Percentiles rank a stretch among this genome's conserved stretches.
Conservation (phyloP, 208 protist genomes). For the Trypanosoma grayi region DNA sequence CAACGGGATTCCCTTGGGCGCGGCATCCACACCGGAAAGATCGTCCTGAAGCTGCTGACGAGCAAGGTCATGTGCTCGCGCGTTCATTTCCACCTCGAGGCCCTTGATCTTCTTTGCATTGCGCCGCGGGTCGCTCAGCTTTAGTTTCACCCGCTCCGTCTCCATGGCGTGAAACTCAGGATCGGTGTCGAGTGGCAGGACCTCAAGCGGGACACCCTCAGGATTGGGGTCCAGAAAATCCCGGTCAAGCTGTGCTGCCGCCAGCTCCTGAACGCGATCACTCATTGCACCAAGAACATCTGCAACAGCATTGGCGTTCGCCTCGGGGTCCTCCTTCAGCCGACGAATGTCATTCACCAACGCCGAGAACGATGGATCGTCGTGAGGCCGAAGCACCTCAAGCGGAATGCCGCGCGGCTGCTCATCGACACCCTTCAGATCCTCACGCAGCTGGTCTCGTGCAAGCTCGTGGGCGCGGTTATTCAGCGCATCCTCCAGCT, state of each 20-base stretch:
- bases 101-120: slow-evolving; percentile 52
- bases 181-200: slow-evolving; percentile 65
- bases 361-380: slow-evolving; percentile 48
- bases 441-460: slow-evolving; percentile 28
- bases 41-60: slow-evolving; percentile 41
- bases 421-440: slow-evolving; percentile 60
- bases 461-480: slow-evolving; percentile 42
- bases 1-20: slow-evolving; percentile 55
- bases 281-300: slow-evolving; percentile 52
- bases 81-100: slow-evolving; percentile 76
- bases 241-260: slow-evolving; percentile 39
- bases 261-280: slow-evolving; percentile 50
- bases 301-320: slow-evolving; percentile 32
- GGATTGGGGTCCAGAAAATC: slow-evolving; percentile 58
- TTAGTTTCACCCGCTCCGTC: slow-evolving; percentile 61
- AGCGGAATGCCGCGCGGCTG: slow-evolving; percentile 58
- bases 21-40: slow-evolving; percentile 49
- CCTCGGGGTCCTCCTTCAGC: slow-evolving; percentile 48
- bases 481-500: slow-evolving; percentile 45
- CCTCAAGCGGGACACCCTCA: slow-evolving; percentile 48
- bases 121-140: slow-evolving; percentile 51
- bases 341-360: slow-evolving; percentile 62
- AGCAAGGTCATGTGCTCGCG: slow-evolving; percentile 63
- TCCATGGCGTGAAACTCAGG: slow-evolving; percentile 59
- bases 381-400: slow-evolving; percentile 47